Evolutionary conservation across 73 alveolate genomes (phyloP).

Genomic region (Paramecium caudatum): DNA sequence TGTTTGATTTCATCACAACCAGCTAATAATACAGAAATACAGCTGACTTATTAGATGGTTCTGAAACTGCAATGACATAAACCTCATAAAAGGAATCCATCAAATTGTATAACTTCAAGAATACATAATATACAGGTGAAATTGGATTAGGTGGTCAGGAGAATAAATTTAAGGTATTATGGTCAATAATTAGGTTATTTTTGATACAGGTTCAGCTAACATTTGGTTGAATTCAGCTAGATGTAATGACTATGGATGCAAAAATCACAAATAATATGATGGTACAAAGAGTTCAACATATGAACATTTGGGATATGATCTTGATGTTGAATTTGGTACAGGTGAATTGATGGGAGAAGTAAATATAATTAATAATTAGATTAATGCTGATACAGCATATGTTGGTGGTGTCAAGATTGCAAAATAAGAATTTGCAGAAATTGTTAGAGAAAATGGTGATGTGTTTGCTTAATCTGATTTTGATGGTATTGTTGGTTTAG

Average conservation of each 20-base stretch:
- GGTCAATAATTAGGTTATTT: slow-evolving; percentile 77
- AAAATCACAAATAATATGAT: slow-evolving; percentile 77
- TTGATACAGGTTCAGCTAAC: slow-evolving; percentile 89
- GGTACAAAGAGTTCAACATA: slow-evolving; percentile 65
- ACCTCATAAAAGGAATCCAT: slow-evolving; percentile 12
- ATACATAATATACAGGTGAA: slow-evolving; percentile 63
- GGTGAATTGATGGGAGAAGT: slow-evolving; percentile 82
- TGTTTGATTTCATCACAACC: slow-evolving; percentile 37
- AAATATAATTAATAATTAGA: neutral
- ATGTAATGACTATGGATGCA: slow-evolving; percentile 81
- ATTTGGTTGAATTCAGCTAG: slow-evolving; percentile 82
- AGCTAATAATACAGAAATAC: slow-evolving; percentile 2
- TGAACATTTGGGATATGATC: slow-evolving; percentile 64
- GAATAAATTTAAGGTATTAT: slow-evolving; percentile 47
- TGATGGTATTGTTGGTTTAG: slow-evolving; percentile 91
- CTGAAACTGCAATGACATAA: slow-evolving; percentile 2
- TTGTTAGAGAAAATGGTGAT: slow-evolving; percentile 84
- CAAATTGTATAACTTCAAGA: slow-evolving; percentile 43
- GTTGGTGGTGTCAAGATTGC: slow-evolving; percentile 80
- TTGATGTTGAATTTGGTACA: slow-evolving; percentile 82
- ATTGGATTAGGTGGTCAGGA: slow-evolving; percentile 52
- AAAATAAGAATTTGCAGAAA: slow-evolving; percentile 84
- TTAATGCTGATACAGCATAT: slow-evolving; percentile 77
- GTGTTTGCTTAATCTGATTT: slow-evolving; percentile 80
- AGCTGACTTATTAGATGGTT: neutral